phyloP scores from a whole-genome alignment of 768 basidiomycete species.

The Lactarius trivialis region DNA sequence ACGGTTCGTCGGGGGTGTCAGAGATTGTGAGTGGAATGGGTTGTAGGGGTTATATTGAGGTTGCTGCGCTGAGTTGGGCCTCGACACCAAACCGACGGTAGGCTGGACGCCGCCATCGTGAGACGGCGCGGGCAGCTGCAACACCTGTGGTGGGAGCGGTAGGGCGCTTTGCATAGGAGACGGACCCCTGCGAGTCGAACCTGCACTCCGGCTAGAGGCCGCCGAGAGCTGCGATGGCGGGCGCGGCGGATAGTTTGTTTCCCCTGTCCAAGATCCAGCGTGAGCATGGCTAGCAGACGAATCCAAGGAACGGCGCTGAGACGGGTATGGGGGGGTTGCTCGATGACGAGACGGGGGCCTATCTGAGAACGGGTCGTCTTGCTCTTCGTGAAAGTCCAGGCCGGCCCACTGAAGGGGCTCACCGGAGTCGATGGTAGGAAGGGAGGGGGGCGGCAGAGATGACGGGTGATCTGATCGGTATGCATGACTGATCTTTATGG shows the following conservation, averaged over 20 bases:
- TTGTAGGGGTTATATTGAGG: background rate
- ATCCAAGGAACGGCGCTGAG: conserved; percentile 13
- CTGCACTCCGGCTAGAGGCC: background rate
- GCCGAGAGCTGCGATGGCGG: conserved; percentile 14
- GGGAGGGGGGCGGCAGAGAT: conserved; percentile 1
- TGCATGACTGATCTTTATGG: conserved; percentile 1
- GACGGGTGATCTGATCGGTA: background rate
- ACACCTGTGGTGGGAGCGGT: background rate
- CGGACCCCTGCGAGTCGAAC: background rate
- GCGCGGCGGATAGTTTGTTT: background rate
- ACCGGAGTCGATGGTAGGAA: conserved; percentile 32
- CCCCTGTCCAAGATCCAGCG: background rate
- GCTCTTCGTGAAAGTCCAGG: background rate
- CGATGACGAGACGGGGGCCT: conserved; percentile 8
- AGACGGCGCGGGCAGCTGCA: conserved; percentile 7
- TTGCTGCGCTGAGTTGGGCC: background rate
- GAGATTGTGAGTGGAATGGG: too few species aligned
- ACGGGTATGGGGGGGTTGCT: conserved; percentile 2
- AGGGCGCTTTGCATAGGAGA: background rate
- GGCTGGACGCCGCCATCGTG: background rate
- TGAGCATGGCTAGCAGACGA: background rate
- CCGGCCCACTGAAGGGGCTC: too few species aligned
- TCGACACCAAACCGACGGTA: too few species aligned
- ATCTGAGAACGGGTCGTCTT: conserved; percentile 31
- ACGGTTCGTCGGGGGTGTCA: too few species aligned